Evolutionary conservation across 2,329 filamentous ascomycete genomes (phyloP).

Genomic region (Lachnellula occidentalis): DNA sequence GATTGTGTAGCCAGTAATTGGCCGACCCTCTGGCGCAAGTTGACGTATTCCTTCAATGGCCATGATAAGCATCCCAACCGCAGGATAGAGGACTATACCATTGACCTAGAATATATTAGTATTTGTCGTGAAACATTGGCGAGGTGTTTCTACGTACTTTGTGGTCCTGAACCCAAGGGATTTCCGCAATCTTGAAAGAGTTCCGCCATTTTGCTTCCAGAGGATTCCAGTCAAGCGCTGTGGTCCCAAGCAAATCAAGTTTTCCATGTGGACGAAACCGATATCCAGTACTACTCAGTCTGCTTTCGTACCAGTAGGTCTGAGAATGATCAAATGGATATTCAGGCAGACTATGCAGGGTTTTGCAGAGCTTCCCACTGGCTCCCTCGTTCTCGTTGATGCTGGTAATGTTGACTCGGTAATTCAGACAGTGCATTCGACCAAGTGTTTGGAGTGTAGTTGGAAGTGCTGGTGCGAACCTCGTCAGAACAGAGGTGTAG

Average conservation of each 20-base stretch:
- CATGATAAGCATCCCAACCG: slow-evolving; percentile 3
- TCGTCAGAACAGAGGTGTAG: background rate
- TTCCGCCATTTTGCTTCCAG: slow-evolving; percentile 1
- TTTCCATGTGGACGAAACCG: background rate
- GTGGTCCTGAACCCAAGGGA: slow-evolving; percentile 4
- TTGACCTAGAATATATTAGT: too few relatives aligned
- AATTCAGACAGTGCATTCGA: background rate
- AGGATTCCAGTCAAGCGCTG: background rate
- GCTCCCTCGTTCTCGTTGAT: background rate
- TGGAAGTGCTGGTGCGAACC: background rate
- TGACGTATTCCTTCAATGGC: background rate
- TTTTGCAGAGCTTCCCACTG: background rate
- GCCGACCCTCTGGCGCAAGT: background rate
- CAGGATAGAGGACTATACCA: slow-evolving; percentile 20
- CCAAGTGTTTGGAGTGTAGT: background rate
- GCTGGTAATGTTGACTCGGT: background rate
- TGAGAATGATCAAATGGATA: slow-evolving; percentile 1
- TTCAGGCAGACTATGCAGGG: background rate
- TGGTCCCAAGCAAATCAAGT: background rate
- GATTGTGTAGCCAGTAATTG: background rate
- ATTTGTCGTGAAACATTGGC: too few relatives aligned
- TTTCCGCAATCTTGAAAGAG: background rate
- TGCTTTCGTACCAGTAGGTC: background rate
- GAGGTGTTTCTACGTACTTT: slow-evolving; percentile 3
- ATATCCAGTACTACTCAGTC: background rate